These are phyloP conservation scores for Zarea fungicola DNA, from an alignment of 2,329 filamentous ascomycete genomes.

Conservation along the genomic window DNA sequence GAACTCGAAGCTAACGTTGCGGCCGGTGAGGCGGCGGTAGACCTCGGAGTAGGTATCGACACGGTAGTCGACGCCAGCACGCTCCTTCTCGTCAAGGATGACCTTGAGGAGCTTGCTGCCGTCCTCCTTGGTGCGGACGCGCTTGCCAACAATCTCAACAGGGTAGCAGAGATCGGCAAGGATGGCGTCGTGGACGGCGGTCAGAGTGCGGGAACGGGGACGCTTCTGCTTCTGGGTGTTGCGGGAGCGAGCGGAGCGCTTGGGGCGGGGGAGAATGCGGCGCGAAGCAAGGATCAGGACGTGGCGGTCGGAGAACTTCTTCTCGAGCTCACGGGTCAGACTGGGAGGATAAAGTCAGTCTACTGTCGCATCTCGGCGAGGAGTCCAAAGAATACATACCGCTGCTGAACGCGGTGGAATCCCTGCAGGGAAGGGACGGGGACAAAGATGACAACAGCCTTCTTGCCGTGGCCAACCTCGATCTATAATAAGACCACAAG, in stretches of 20 bases:
- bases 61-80: slow-evolving; percentile 97
- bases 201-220: slow-evolving; percentile 94
- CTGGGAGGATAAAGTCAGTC: slow-evolving; percentile 46
- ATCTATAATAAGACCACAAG: slow-evolving; percentile 71
- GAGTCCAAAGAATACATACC: slow-evolving; percentile 50
- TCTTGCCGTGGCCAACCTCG: slow-evolving; percentile 99
- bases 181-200: slow-evolving; percentile 97
- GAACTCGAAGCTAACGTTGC: slow-evolving; percentile 97
- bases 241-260: slow-evolving; percentile 95
- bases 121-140: slow-evolving; percentile 97
- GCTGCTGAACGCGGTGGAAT: slow-evolving; percentile 99
- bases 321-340: slow-evolving; percentile 99
- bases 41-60: slow-evolving; percentile 99
- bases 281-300: slow-evolving; percentile 98
- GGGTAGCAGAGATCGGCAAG: slow-evolving; percentile 97
- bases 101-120: slow-evolving; percentile 98
- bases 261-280: slow-evolving; percentile 97
- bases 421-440: slow-evolving; percentile 95
- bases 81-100: slow-evolving; percentile 99
- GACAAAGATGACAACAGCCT: slow-evolving; percentile 99
- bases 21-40: slow-evolving; percentile 96
- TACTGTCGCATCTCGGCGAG: neutral
- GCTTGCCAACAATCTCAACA: slow-evolving; percentile 99
- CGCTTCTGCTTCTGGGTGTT: slow-evolving; percentile 98
- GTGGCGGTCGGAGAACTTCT: slow-evolving; percentile 99